Evolutionary conservation across 2,329 filamentous ascomycete genomes (phyloP), one percentile per base, ranked within the genome.

Genomic region (Colletotrichum sp.): DNA sequence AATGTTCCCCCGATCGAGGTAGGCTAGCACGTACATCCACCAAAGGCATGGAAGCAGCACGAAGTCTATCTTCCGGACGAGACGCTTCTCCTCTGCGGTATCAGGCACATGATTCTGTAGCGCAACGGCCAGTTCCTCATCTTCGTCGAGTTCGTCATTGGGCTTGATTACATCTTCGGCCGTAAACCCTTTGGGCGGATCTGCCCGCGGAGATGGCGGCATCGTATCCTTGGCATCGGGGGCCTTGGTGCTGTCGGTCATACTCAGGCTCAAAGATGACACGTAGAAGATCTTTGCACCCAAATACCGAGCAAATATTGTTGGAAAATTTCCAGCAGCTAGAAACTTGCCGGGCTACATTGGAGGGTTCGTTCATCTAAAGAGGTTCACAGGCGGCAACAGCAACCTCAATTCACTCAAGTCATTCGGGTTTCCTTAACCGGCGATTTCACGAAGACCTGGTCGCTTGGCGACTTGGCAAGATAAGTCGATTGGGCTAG

Each of bases 21-120:
- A 72, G 16, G 68, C 72, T 12, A 72, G 72, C 44, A 75, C 64
- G 59, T 75, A 76, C 80, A 81, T 80, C 70, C 68, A 77, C 80
- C 78, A 87, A 57, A 90, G 84, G 76, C 88, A 87, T 1, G 89
- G 89, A 18, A 90, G 86, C 28, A 90, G 84, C 78, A 84, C 82
- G 82, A 86, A 83, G 81, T 89, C 85, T 70, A 87, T 79, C 81
- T 88, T 87, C 72, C 85, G 81, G 57, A 89, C 78, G 1, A 89
- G 83, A 22, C 82, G 84, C 74, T 84, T 87, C 30, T 81, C 80
- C 18, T 79, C 79, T 1, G 39, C 57, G 9, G 79, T 79, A n/a
- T 52, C 44, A 52, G 44, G n/a, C n/a, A 52, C 44, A 3, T 52
- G 44, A 7, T 22, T 52, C 44, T 22, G 44, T 12, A 52, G 44